Evolutionary conservation across 1,284 basidiomycete genomes (phyloP), one percentile per base, ranked within the genome.

Genomic region (Farysia itapuensis): DNA sequence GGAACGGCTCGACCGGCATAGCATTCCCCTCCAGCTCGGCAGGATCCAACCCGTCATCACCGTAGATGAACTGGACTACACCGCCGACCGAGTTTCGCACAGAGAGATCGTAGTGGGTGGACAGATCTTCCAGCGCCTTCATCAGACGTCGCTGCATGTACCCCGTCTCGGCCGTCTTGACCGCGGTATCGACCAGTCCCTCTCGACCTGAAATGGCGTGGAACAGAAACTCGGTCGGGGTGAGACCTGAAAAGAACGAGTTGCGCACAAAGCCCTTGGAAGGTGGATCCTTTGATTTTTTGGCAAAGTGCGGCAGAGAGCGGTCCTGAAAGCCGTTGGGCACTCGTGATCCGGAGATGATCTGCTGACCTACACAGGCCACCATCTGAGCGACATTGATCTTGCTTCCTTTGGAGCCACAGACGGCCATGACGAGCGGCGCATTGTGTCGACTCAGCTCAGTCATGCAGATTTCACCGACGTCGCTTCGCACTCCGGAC

Each of bases 371-470:
- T 66, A 99, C 95, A 84, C 93, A 96, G 64, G 95, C 95, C 48
- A 98, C 95, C 95, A 99, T 99, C 80, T 99, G 95, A 12, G 92
- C 95, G 49, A 99, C 95, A 78, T 99, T 98, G 80, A 98, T 96
- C 63, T 93, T 90, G 70, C 94, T 97, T 77, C 94, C 71, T 83
- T 99, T 98, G 9, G 95, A 98, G 79, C 95, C 95, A 79, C 93
- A 97, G 21, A 92, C 93, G 41, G 95, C 94, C 95, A 98, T 98
- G 80, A 97, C 95, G 9, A 97, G 81, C 5, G 95, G 92, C 4
- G 95, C 93, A 72, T 98, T 99, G 78, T 95, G 89, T 39, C 90
- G 82, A 74, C 90, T 95, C 20, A 99, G 83, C 77, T 99, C 95
- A 67, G 84, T 87, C 92, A 98, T 96, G 80, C 95, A 99, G 57